These are phyloP conservation scores for Leptographium galeiforme DNA, from an alignment of 2,329 filamentous ascomycete genomes.

Conservation along the genomic window DNA sequence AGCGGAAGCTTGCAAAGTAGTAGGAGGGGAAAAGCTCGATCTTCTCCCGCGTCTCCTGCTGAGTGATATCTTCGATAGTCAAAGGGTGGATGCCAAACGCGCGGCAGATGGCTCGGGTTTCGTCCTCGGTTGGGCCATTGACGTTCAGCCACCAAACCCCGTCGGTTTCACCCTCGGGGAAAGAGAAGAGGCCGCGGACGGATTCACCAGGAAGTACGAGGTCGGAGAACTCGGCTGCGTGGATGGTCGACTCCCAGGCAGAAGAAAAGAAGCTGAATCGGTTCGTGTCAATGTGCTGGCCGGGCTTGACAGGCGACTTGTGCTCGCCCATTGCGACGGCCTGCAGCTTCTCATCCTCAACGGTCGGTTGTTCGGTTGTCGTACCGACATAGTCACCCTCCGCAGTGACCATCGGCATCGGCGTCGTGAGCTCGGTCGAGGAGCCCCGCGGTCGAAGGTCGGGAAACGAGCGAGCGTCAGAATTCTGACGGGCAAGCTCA, in stretches of 20 bases:
- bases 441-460: conserved; percentile 39
- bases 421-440: conserved; percentile 13
- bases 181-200: conserved; percentile 71
- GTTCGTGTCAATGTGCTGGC: conserved; percentile 47
- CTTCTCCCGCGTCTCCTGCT: conserved; percentile 92
- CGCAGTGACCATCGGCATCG: conserved; percentile 29
- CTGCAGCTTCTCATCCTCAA: conserved; percentile 32
- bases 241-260: conserved; percentile 83
- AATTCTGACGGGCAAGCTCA: conserved; percentile 35
- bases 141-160: conserved; percentile 99
- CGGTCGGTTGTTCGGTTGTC: conserved; percentile 29
- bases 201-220: conserved; percentile 81
- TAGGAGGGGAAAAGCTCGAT: conserved; percentile 96
- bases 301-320: conserved; percentile 12
- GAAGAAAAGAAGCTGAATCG: conserved; percentile 97
- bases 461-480: conserved; percentile 40
- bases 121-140: conserved; percentile 77
- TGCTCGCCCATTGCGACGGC: conserved; percentile 24
- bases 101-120: conserved; percentile 77
- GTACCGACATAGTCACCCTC: conserved; percentile 46
- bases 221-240: conserved; percentile 77
- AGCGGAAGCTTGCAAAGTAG: conserved; percentile 96
- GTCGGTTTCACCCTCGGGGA: conserved; percentile 48
- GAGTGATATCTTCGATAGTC: conserved; percentile 91
- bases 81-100: conserved; percentile 92